phyloP scores from a whole-genome alignment of 768 basidiomycete species.

The Rhodotorula taiwanensis region DNA sequence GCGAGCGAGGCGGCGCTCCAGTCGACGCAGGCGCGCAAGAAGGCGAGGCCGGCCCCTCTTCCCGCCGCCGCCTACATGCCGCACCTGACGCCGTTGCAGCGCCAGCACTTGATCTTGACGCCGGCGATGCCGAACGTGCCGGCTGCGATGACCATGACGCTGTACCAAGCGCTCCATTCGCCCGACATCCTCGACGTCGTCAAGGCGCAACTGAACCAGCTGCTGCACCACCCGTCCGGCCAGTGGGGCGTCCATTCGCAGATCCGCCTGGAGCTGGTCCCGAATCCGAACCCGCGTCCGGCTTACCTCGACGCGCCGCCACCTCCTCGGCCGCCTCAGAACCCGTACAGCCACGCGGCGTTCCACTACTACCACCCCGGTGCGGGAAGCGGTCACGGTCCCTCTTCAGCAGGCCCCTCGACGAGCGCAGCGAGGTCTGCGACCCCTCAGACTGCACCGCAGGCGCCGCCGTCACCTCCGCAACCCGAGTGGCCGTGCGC shows the following conservation, averaged over 20 bases:
- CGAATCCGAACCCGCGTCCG: conserved; percentile 7
- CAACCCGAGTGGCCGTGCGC: conserved; percentile 30
- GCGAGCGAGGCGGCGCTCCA: too few relatives aligned
- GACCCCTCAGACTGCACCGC: not conserved
- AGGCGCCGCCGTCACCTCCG: not conserved
- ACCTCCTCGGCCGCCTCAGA: not conserved
- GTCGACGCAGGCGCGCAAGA: not conserved
- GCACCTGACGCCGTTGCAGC: conserved; percentile 6
- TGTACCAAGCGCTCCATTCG: not conserved
- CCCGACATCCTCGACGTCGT: conserved; percentile 3
- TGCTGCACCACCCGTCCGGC: conserved; percentile 10
- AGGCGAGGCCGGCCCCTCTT: conserved; percentile 1
- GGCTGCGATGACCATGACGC: conserved; percentile 2
- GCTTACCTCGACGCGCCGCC: not conserved
- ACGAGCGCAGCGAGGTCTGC: not conserved
- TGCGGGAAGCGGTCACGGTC: too few relatives aligned
- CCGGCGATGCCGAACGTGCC: not conserved
- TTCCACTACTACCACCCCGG: not conserved
- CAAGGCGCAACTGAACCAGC: conserved; percentile 7
- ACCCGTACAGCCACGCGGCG: not conserved
- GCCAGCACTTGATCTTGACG: not conserved
- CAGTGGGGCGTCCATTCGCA: not conserved
- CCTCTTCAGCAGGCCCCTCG: not conserved
- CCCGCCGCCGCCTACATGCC: conserved; percentile 11
- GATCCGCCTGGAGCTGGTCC: conserved; percentile 6